Evolutionary conservation across 495 filamentous ascomycete genomes (phyloP).

Genomic region (Penicillium riverlandense): DNA sequence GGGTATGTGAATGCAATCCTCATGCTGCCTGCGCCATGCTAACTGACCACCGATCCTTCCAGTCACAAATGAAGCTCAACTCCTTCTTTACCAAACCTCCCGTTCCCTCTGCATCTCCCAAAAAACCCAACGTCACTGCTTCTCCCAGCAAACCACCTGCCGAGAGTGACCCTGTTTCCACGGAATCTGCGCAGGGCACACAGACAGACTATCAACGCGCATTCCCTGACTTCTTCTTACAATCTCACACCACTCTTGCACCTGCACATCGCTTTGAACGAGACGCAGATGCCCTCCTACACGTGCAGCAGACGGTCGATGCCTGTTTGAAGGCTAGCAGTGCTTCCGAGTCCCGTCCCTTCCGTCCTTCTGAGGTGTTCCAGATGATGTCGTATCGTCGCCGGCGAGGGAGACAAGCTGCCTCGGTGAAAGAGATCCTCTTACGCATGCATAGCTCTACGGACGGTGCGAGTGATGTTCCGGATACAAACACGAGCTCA

Average conservation of each 20-base stretch:
- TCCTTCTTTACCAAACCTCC: slow-evolving; percentile 53
- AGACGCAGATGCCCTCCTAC: slow-evolving; percentile 47
- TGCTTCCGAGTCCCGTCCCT: slow-evolving; percentile 20
- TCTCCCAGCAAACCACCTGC: slow-evolving; percentile 17
- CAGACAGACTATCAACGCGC: slow-evolving; percentile 58
- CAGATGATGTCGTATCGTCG: slow-evolving; percentile 46
- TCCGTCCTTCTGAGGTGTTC: slow-evolving; percentile 53
- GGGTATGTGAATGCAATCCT: slow-evolving; percentile 33
- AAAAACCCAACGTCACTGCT: slow-evolving; percentile 7
- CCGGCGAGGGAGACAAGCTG: slow-evolving; percentile 42
- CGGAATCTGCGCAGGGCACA: slow-evolving; percentile 10
- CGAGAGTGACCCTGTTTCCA: slow-evolving; percentile 2
- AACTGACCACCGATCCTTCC: slow-evolving; percentile 6
- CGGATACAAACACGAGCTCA: slow-evolving; percentile 5
- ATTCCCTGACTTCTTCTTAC: slow-evolving; percentile 74
- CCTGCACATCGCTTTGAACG: slow-evolving; percentile 42
- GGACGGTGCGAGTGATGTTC: slow-evolving; percentile 15
- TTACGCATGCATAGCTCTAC: slow-evolving; percentile 30
- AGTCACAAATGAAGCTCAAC: slow-evolving; percentile 54
- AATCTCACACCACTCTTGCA: slow-evolving; percentile 59
- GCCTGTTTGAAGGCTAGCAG: slow-evolving; percentile 27
- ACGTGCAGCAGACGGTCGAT: slow-evolving; percentile 41
- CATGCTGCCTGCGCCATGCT: not conserved
- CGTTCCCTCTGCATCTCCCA: slow-evolving; percentile 13
- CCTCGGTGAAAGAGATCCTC: slow-evolving; percentile 63